These are phyloP conservation scores for Phaeotremella fagi DNA, from an alignment of 768 basidiomycete genomes.

Conservation along the genomic window DNA sequence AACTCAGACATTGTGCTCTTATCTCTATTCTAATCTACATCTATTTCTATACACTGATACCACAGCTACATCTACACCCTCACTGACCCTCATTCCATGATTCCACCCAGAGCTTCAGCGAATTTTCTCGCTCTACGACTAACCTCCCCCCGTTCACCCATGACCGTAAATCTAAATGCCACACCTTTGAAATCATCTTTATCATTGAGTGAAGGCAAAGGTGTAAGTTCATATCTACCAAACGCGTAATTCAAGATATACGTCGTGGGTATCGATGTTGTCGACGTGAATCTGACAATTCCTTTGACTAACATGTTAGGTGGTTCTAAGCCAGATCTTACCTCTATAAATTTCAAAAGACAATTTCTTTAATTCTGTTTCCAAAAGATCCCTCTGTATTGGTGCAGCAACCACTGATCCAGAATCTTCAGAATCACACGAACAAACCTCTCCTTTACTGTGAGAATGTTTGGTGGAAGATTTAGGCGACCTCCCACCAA, in stretches of 20 bases:
- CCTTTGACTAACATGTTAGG: conserved; percentile 61
- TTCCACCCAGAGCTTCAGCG: conserved; percentile 47
- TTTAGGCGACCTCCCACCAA: conserved; percentile 47
- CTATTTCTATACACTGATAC: no score
- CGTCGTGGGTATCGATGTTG: conserved; percentile 38
- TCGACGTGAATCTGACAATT: conserved; percentile 57
- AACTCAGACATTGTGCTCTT: no score
- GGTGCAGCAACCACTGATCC: conserved; percentile 9
- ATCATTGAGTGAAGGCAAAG: conserved; percentile 37
- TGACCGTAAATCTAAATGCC: conserved; percentile 66
- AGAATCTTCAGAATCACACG: conserved; percentile 2
- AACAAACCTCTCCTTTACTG: conserved; percentile 18
- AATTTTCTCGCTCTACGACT: conserved; percentile 58
- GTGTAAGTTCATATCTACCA: conserved; percentile 69
- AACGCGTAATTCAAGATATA: conserved; percentile 81
- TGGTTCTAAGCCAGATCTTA: conserved; percentile 11
- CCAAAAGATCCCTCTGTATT: conserved; percentile 25
- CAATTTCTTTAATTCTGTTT: conserved; percentile 33
- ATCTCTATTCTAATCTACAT: no score
- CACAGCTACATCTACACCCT: no score
- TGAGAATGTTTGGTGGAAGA: conserved; percentile 12
- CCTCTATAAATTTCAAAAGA: conserved; percentile 48
- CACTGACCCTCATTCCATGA: conserved; percentile 3
- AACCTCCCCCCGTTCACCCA: conserved; percentile 85
- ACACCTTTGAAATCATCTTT: conserved; percentile 44